Evolutionary conservation across 2,329 filamentous ascomycete genomes (phyloP).

Genomic region (Emydomyces testavorans): DNA sequence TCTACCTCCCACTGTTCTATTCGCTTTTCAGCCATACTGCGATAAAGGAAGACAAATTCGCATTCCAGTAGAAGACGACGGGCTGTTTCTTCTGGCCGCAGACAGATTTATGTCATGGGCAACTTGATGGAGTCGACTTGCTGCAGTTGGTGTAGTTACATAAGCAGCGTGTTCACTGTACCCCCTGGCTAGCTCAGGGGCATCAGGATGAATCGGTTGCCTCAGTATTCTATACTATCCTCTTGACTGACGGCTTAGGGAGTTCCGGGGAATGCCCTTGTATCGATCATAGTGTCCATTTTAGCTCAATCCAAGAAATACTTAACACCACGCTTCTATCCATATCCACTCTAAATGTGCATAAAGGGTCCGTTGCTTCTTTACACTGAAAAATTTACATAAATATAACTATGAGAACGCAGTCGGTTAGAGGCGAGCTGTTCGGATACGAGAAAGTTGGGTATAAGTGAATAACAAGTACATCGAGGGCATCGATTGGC

Average conservation of each 20-base stretch:
- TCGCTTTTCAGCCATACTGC: conserved; percentile 34
- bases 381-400: background rate
- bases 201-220: too few relatives aligned
- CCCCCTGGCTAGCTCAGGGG: too few relatives aligned
- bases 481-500: too few relatives aligned
- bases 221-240: too few relatives aligned
- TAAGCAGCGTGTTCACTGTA: background rate
- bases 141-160: background rate
- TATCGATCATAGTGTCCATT: too few relatives aligned
- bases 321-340: too few relatives aligned
- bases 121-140: too few relatives aligned
- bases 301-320: too few relatives aligned
- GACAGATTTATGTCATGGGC: conserved; percentile 5
- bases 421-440: background rate
- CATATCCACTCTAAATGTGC: background rate
- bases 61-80: background rate
- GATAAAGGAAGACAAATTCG: conserved; percentile 4
- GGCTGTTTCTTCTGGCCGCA: background rate
- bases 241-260: too few relatives aligned
- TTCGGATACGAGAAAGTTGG: background rate
- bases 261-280: too few relatives aligned
- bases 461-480: background rate
- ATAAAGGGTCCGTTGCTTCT: background rate
- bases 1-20: conserved; percentile 66
- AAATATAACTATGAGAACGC: background rate